phyloP scores from a whole-genome alignment of 192 early-diverging fungal species.

The Chytriomyces sp. region DNA sequence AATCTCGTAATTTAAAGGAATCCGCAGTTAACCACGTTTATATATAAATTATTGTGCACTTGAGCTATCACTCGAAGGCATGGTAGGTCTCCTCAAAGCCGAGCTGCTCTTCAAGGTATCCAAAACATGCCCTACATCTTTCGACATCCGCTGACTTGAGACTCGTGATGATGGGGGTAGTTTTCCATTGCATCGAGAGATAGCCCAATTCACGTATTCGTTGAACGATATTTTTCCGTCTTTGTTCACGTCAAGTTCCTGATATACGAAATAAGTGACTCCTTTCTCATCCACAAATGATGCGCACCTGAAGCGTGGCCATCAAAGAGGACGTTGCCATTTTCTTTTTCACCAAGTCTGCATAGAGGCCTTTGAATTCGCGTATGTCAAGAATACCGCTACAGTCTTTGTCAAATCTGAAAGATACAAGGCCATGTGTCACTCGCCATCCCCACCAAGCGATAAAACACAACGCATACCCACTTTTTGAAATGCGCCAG shows the following conservation, averaged over 20 bases:
- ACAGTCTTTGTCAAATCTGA: slow-evolving; percentile 39
- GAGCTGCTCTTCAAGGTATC: too few relatives aligned
- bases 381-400: slow-evolving; percentile 41
- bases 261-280: slow-evolving; percentile 39
- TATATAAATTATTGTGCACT: too few relatives aligned
- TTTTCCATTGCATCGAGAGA: not conserved
- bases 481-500: slow-evolving; percentile 39
- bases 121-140: too few relatives aligned
- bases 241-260: slow-evolving; percentile 44
- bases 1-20: too few relatives aligned
- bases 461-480: too few relatives aligned
- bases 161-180: not conserved
- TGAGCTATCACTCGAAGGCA: too few relatives aligned
- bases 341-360: slow-evolving; percentile 36
- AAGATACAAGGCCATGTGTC: too few relatives aligned
- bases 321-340: slow-evolving; percentile 21
- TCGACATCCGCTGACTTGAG: too few relatives aligned
- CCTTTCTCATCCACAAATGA: slow-evolving; percentile 5
- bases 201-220: slow-evolving; percentile 38
- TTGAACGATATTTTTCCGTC: slow-evolving; percentile 45
- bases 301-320: slow-evolving; percentile 14
- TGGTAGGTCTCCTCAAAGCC: too few relatives aligned
- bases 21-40: too few relatives aligned
- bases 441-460: too few relatives aligned
- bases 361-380: slow-evolving; percentile 42